Evolutionary conservation across 208 protist species (phyloP), one percentile per base, ranked within the genome.

Genomic region (Acanthamoeba healyi): DNA sequence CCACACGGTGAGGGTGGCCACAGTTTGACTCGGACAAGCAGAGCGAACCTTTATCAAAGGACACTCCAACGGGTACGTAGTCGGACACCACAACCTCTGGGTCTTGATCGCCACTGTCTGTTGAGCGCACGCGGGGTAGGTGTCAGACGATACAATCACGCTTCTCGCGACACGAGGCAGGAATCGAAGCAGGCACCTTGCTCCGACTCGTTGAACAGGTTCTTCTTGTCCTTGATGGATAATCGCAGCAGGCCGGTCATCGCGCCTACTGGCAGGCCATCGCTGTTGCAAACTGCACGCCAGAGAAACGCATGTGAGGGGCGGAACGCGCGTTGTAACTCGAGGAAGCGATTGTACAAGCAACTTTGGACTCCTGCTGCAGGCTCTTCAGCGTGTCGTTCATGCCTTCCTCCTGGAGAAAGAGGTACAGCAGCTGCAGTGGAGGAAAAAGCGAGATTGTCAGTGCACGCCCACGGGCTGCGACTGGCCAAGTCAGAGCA

Each of bases 41-140:
- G 12, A n/a, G n/a, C n/a, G n/a, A n/a, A 90, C 82, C 82, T 40
- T 63, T 70, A 17, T 70, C 82, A 29, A 90, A 90, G 0, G 82
- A 12, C 4, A 34, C 51, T 56, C 12, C 38, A 42, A 29, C 82
- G 1, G 82, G 82, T 32, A 90, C 56, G 40, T 32, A 90, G 82
- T 90, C 82, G 6, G 14, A 90, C 17, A 70, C 51, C 4, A 32
- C 1, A 1, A 90, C 82, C 70, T 90, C 82, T 4, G 26, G 22
- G 42, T 90, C 46, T 6, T 90, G 2, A 17, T 88, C 81, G 14
- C 40, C 81, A n/a, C 34, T 38, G 26, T 86, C 77, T 51, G 49
- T n/a, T n/a, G n/a, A n/a, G n/a, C n/a, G n/a, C n/a, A n/a, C 72
- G 29, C 7, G 32, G 63, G 6, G 24, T 29, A 72, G 32, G 32